Base-by-base conservation (phyloP, 164 flowering plant genomes). In the Nymphaea thermarum region DNA sequence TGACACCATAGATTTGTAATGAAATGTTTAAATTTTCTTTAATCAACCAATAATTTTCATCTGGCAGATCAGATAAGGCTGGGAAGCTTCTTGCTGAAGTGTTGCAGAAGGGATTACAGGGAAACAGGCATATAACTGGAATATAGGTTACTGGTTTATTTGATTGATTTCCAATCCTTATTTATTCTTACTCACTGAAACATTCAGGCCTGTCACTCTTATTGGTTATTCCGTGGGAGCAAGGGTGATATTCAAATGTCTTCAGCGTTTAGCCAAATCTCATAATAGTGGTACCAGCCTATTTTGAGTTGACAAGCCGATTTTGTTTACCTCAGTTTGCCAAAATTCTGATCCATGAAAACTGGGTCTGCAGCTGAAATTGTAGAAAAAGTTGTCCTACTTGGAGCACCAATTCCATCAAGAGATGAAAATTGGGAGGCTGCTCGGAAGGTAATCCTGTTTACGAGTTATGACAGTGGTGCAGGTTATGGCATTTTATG, bases 191-290 rank as follows among this genome's bases (percentile, higher is more conserved):
- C 10, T 62, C 68, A 68, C 69, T 59, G 70, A 60, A 63, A 68
- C 18, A 78, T 77, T 71, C 87, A 95, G 99, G 85, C 99, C 98
- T 55, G 96, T 92, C 69, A 95, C 98, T 63, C 93, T 92, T 12
- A 75, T 93, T 43, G 99, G 98, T 64, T 90, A 81, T 75, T 95
- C 99, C 51, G 85, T 95, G 76, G 99, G 99, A 68, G 98, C 99
- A 65, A 83, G 98, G 44, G 95, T 86, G 4, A 85, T 95, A 65
- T 92, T 92, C 79, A 92, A 88, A 76, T 95, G 99, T 74, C 88
- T 95, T 61, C 84, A 90, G 76, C 65, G 16, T 77, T 79, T 95
- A 82, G 87, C 98, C 44, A 79, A 92, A 83, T 77, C 68, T 43
- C 87, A 87, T 81, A 75, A 76, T 70, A 69, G 73, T 71, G 81